phyloP scores from a whole-genome alignment of 2,329 filamentous ascomycete genomes.

The Calonectria hongkongensis region DNA sequence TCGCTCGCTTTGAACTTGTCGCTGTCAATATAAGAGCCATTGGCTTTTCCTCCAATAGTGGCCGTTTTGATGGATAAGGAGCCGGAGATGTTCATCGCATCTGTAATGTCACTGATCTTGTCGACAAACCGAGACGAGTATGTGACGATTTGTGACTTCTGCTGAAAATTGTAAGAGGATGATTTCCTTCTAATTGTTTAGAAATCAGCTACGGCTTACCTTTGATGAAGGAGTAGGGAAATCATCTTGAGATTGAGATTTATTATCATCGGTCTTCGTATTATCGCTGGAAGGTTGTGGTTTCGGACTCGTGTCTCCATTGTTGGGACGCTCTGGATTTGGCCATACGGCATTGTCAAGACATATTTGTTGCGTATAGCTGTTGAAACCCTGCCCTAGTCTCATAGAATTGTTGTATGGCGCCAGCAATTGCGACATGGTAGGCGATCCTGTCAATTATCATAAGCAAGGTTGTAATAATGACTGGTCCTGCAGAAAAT shows the following conservation, averaged over 20 bases:
- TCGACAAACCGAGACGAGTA: constrained; percentile 23
- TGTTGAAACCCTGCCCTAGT: constrained; percentile 42
- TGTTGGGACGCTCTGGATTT: background rate
- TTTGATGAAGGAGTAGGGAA: no score
- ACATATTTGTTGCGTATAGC: constrained; percentile 32
- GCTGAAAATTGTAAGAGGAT: background rate
- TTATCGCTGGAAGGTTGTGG: background rate
- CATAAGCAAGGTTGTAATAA: no score
- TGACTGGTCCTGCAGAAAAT: no score
- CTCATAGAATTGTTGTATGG: constrained; percentile 32
- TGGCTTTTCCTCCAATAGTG: constrained; percentile 14
- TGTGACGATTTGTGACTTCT: constrained; percentile 19
- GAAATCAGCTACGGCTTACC: background rate
- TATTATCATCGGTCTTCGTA: background rate
- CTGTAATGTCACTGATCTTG: constrained; percentile 30
- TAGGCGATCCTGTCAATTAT: no score
- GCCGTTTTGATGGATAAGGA: constrained; percentile 33
- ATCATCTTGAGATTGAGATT: background rate
- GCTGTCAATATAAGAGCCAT: constrained; percentile 29
- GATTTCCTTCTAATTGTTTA: background rate
- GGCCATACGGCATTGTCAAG: constrained; percentile 14
- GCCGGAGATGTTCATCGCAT: constrained; percentile 32
- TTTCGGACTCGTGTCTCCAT: background rate
- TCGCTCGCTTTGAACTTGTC: constrained; percentile 35
- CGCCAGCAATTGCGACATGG: background rate